Conservation (phyloP, 371 early-diverging fungal genomes). For the Amoeboradix gromovi region DNA sequence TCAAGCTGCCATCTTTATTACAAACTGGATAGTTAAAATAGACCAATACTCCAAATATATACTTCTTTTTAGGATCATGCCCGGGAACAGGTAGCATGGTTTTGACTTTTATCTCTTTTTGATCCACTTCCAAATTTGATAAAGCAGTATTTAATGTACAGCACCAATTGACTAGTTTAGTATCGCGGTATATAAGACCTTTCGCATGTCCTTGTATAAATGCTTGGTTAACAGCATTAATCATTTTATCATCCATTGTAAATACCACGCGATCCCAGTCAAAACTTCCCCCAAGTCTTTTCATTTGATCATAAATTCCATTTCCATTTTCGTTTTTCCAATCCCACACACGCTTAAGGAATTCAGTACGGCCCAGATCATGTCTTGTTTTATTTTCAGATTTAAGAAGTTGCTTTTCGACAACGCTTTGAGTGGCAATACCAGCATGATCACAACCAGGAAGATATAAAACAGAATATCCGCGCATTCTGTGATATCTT, state of each 20-base stretch:
- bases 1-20: slow-evolving; percentile 19
- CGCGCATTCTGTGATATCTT: slow-evolving; percentile 94
- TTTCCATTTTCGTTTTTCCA: slow-evolving; percentile 80
- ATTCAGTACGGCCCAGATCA: slow-evolving; percentile 71
- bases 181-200: slow-evolving; percentile 88
- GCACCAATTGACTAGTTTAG: slow-evolving; percentile 96
- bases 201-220: slow-evolving; percentile 87
- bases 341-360: slow-evolving; percentile 69
- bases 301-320: slow-evolving; percentile 67
- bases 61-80: slow-evolving; percentile 60
- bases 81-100: slow-evolving; percentile 62
- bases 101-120: slow-evolving; percentile 53
- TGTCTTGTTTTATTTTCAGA: slow-evolving; percentile 55
- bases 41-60: slow-evolving; percentile 90
- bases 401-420: slow-evolving; percentile 76
- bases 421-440: slow-evolving; percentile 93
- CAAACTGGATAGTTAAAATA: slow-evolving; percentile 62
- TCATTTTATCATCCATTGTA: slow-evolving; percentile 70
- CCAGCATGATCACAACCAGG: slow-evolving; percentile 99
- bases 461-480: slow-evolving; percentile 72
- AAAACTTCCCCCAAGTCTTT: slow-evolving; percentile 69
- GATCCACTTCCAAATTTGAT: slow-evolving; percentile 85
- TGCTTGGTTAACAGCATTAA: slow-evolving; percentile 66
- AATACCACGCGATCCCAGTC: slow-evolving; percentile 84
- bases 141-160: slow-evolving; percentile 81